A percentile compares a stretch with the other conserved stretches of the same genome.
These are phyloP conservation scores for Piedraia hortae DNA, from an alignment of 2,329 filamentous ascomycete genomes.

Conservation along the genomic window DNA sequence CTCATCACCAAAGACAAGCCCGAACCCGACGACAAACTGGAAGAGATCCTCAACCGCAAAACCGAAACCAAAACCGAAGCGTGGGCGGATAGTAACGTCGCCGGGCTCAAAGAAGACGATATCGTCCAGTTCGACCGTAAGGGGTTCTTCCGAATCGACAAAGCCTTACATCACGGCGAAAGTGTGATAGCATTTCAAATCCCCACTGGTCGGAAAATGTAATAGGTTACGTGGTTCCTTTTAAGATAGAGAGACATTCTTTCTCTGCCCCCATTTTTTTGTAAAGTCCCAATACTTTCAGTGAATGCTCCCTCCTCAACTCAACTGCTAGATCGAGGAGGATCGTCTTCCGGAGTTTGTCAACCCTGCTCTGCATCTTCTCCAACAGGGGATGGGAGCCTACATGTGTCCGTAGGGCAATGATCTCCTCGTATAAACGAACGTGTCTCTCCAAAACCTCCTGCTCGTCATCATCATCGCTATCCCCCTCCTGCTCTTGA, in stretches of 20 bases:
- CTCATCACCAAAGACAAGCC: slow-evolving; percentile 87
- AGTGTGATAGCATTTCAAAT: slow-evolving; percentile 40
- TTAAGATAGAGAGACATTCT: slow-evolving; percentile 31
- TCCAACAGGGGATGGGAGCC: slow-evolving; percentile 34
- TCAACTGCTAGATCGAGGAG: slow-evolving; percentile 36
- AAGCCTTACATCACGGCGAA: slow-evolving; percentile 28
- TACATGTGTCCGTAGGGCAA: slow-evolving; percentile 23
- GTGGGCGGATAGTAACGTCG: slow-evolving; percentile 55
- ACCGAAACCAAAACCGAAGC: slow-evolving; percentile 52
- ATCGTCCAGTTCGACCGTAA: slow-evolving; percentile 90
- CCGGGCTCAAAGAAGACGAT: slow-evolving; percentile 53
- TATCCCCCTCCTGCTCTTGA: slow-evolving; percentile 10
- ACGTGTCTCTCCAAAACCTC: slow-evolving; percentile 26
- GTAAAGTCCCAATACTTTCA: slow-evolving; percentile 32
- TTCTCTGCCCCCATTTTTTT: slow-evolving; percentile 30
- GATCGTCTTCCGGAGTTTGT: slow-evolving; percentile 31
- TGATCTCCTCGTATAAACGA: slow-evolving; percentile 29
- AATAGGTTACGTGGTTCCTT: too few species aligned
- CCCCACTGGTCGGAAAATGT: slow-evolving; percentile 31
- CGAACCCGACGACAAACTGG: slow-evolving; percentile 60
- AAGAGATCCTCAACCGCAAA: slow-evolving; percentile 52
- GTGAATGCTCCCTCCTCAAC: slow-evolving; percentile 26
- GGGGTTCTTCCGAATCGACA: slow-evolving; percentile 72
- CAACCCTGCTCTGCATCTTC: slow-evolving; percentile 27
- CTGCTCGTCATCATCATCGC: slow-evolving; percentile 12